A percentile compares a stretch with the other conserved stretches of the same genome.
Evolutionary conservation across 176 grass and related monocot genomes (phyloP).

Genomic region (Musa troglodytarum): DNA sequence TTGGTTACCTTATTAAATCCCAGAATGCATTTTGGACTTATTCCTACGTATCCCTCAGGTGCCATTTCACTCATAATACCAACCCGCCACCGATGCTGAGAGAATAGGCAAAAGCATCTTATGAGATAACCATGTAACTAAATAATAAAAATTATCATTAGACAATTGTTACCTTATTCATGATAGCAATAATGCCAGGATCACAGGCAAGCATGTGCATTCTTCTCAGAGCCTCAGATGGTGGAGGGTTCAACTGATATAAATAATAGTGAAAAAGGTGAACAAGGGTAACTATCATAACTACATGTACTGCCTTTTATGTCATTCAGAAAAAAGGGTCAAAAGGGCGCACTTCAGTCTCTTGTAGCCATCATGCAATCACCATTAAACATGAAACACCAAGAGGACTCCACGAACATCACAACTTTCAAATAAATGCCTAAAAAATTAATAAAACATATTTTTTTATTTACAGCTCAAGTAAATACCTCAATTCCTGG

Average conservation of each 20-base stretch:
- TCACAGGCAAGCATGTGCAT: conserved; percentile 99
- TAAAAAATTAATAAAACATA: neutral
- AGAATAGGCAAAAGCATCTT: conserved; percentile 3
- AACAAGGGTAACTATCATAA: conserved; percentile 3
- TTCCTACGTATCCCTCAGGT: conserved; percentile 83
- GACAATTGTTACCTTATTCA: conserved; percentile 74
- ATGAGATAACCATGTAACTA: neutral
- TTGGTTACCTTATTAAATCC: conserved; percentile 82
- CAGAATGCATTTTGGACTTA: conserved; percentile 86
- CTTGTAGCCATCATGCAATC: no score
- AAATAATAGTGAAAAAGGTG: conserved; percentile 10
- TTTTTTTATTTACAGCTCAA: neutral
- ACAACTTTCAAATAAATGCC: neutral
- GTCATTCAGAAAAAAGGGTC: neutral
- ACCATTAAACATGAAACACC: no score
- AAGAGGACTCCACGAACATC: neutral
- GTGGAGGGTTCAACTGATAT: conserved; percentile 67
- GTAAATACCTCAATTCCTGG: conserved; percentile 63
- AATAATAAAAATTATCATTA: neutral
- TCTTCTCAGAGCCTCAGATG: conserved; percentile 84
- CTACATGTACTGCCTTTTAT: neutral
- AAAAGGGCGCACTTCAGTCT: neutral
- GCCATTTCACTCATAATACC: conserved; percentile 98
- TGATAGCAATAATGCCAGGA: conserved; percentile 86
- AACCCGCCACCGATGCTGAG: conserved; percentile 85